These are phyloP conservation scores for Penicillium hordei DNA, from an alignment of 2,329 filamentous ascomycete species.

Conservation along the genomic window DNA sequence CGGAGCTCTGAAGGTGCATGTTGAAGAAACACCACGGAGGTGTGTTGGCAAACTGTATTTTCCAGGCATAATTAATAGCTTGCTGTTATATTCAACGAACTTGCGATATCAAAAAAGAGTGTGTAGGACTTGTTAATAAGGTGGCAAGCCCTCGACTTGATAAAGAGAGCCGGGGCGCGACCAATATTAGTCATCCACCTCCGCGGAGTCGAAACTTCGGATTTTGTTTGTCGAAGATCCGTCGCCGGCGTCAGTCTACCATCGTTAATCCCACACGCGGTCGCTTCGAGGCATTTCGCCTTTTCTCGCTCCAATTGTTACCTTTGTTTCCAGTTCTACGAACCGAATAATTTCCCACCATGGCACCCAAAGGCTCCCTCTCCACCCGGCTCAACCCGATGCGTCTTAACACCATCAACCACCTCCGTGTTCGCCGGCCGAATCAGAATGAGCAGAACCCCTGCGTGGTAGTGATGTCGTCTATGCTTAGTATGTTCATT, in stretches of 20 bases:
- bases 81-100: too few relatives aligned
- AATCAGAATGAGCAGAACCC: constrained; percentile 63
- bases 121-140: neutral
- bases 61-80: constrained; percentile 22
- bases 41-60: constrained; percentile 19
- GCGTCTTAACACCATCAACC: constrained; percentile 48
- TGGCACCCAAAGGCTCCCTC: constrained; percentile 45
- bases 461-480: constrained; percentile 65
- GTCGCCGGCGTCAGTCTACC: constrained; percentile 12
- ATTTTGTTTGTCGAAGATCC: constrained; percentile 19
- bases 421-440: constrained; percentile 64
- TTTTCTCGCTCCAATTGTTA: neutral
- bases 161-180: neutral
- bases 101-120: neutral
- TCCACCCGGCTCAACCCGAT: constrained; percentile 48
- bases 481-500: constrained; percentile 60
- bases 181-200: constrained; percentile 34
- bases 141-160: constrained; percentile 10
- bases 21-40: constrained; percentile 14
- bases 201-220: constrained; percentile 32
- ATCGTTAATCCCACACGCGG: constrained; percentile 14
- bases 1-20: constrained; percentile 14
- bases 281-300: constrained; percentile 7
- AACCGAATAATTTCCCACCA: constrained; percentile 23
- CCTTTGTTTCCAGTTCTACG: neutral